These are phyloP conservation scores for Austroboletus festivus DNA, from an alignment of 768 basidiomycete genomes.

Conservation along the genomic window DNA sequence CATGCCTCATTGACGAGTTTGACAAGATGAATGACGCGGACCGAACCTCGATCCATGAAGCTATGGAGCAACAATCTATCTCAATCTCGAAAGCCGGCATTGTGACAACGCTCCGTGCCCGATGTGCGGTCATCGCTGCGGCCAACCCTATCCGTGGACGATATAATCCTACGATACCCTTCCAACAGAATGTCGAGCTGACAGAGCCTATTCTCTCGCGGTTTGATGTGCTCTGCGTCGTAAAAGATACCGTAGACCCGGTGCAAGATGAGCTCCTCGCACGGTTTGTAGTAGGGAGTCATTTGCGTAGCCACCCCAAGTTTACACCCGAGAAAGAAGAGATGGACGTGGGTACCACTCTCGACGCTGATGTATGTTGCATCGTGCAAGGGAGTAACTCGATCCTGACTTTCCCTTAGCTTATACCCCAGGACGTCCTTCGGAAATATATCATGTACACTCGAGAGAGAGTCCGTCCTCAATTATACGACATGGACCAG, in stretches of 20 bases:
- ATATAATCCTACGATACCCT: conserved; percentile 98
- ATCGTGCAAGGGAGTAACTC: neutral
- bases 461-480: conserved; percentile 87
- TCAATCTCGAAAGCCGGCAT: conserved; percentile 99
- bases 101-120: conserved; percentile 95
- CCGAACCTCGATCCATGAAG: conserved; percentile 97
- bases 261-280: conserved; percentile 96
- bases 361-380: conserved; percentile 83
- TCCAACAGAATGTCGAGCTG: conserved; percentile 97
- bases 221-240: conserved; percentile 97
- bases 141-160: conserved; percentile 97
- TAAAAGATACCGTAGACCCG: conserved; percentile 96
- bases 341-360: conserved; percentile 83
- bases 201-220: conserved; percentile 98
- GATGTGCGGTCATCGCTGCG: conserved; percentile 96
- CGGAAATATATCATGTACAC: conserved; percentile 99
- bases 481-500: conserved; percentile 92
- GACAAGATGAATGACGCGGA: conserved; percentile 99
- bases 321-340: conserved; percentile 88
- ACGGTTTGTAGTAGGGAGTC: conserved; percentile 96
- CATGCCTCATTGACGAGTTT: conserved; percentile 97
- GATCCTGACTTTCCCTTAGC: conserved; percentile 42
- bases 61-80: conserved; percentile 99
- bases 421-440: conserved; percentile 94
- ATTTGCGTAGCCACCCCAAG: conserved; percentile 89